Evolutionary conservation across 2,329 filamentous ascomycete genomes (phyloP).

Genomic region (Fusarium sp.): DNA sequence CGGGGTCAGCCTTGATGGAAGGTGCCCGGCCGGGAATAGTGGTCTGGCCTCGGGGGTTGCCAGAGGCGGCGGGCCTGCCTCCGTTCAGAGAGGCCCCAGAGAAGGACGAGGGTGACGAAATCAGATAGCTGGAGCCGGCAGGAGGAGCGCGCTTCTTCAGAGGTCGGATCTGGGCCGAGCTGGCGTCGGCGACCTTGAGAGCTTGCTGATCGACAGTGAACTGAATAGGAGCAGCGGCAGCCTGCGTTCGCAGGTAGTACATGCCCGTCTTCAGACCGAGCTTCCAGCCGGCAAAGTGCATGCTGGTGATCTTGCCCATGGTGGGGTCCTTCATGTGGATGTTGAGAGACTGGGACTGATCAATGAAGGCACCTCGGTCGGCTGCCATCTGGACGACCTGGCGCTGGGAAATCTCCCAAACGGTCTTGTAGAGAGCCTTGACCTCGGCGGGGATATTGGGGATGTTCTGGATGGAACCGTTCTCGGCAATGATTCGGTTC

Average conservation of each 20-base stretch:
- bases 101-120: slow-evolving; percentile 70
- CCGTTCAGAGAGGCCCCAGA: slow-evolving; percentile 74
- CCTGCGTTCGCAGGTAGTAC: slow-evolving; percentile 99
- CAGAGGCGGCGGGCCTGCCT: slow-evolving; percentile 62
- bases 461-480: slow-evolving; percentile 95
- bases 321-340: slow-evolving; percentile 99
- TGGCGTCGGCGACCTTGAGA: slow-evolving; percentile 87
- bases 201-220: slow-evolving; percentile 99
- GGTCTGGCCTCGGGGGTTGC: slow-evolving; percentile 64
- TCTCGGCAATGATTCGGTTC: slow-evolving; percentile 98
- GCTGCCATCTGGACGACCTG: slow-evolving; percentile 97
- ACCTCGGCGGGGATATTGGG: slow-evolving; percentile 96
- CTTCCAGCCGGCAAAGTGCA: slow-evolving; percentile 99
- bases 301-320: slow-evolving; percentile 99
- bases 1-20: slow-evolving; percentile 80
- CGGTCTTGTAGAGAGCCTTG: slow-evolving; percentile 98
- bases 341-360: slow-evolving; percentile 98
- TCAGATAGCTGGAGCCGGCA: slow-evolving; percentile 58
- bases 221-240: slow-evolving; percentile 95
- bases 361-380: slow-evolving; percentile 97
- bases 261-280: slow-evolving; percentile 99
- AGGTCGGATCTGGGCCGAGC: slow-evolving; percentile 72
- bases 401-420: slow-evolving; percentile 98
- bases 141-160: slow-evolving; percentile 78
- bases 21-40: slow-evolving; percentile 74